Percentiles rank a stretch among this genome's conserved stretches.
phyloP scores from a whole-genome alignment of 257 asterid genomes.

The Nicotiana knightiana region DNA sequence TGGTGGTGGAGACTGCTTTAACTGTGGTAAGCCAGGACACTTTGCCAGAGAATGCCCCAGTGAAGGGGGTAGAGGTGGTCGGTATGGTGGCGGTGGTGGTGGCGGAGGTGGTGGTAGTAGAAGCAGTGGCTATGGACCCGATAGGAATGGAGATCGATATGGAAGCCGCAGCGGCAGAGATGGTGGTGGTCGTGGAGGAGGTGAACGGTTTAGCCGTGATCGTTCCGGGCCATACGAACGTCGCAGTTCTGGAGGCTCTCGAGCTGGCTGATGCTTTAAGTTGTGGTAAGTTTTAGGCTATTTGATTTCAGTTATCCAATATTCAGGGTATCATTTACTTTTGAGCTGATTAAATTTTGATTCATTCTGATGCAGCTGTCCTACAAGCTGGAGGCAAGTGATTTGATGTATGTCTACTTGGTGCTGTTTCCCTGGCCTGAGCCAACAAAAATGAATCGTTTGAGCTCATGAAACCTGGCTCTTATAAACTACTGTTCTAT shows the following conservation, averaged over 20 bases:
- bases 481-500: constrained; percentile 47
- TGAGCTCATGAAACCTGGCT: constrained; percentile 44
- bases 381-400: constrained; percentile 28
- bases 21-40: constrained; percentile 96
- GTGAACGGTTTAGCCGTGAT: constrained; percentile 69
- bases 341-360: background rate
- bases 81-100: constrained; percentile 69
- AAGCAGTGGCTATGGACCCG: constrained; percentile 72
- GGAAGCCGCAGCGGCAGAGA: constrained; percentile 67
- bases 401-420: constrained; percentile 15
- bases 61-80: constrained; percentile 57
- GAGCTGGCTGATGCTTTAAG: constrained; percentile 20
- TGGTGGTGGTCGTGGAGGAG: constrained; percentile 62
- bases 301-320: background rate
- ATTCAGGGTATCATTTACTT: background rate
- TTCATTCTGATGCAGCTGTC: constrained; percentile 30
- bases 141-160: constrained; percentile 70
- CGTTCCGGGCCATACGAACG: constrained; percentile 96
- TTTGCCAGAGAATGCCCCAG: constrained; percentile 95
- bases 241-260: constrained; percentile 48
- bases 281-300: background rate
- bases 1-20: constrained; percentile 86
- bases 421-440: constrained; percentile 25
- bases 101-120: constrained; percentile 50
- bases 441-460: constrained; percentile 25